A percentile compares a stretch with the other conserved stretches of the same genome.
Evolutionary conservation across 345 rosid species (phyloP).

Genomic region (Aquilaria sinensis): DNA sequence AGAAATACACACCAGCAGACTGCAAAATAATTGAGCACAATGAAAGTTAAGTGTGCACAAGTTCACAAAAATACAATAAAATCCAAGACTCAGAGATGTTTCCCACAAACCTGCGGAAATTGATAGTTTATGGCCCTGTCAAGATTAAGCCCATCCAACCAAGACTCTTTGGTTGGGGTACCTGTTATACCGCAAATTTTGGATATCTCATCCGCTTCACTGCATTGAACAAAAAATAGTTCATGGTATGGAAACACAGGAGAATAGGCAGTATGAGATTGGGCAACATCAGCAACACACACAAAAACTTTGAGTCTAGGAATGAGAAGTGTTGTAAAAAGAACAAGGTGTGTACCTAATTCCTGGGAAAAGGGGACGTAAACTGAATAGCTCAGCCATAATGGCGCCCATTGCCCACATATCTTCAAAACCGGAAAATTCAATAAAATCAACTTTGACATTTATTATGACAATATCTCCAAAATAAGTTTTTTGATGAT

Average conservation of each 20-base stretch:
- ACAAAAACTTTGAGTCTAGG: neutral
- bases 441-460: too few species aligned
- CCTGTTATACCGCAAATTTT: conserved; percentile 90
- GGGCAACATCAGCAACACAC: neutral
- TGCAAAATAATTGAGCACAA: too few species aligned
- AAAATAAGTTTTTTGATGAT: too few species aligned
- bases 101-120: too few species aligned
- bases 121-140: conserved; percentile 48
- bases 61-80: too few species aligned
- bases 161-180: conserved; percentile 64
- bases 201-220: conserved; percentile 94
- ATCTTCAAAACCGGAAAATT: conserved; percentile 32
- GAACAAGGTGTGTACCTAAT: conserved; percentile 35
- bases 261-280: neutral
- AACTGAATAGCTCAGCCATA: conserved; percentile 75
- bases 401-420: conserved; percentile 99
- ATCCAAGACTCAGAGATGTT: too few species aligned
- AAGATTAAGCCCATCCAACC: conserved; percentile 84
- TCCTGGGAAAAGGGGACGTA: conserved; percentile 92
- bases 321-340: neutral
- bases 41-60: too few species aligned
- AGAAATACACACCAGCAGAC: too few species aligned
- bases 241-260: neutral
- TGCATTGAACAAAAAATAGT: conserved; percentile 24
- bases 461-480: too few species aligned